Conservation (phyloP, 495 filamentous ascomycete species). For the Penicillium atrosanguineum region DNA sequence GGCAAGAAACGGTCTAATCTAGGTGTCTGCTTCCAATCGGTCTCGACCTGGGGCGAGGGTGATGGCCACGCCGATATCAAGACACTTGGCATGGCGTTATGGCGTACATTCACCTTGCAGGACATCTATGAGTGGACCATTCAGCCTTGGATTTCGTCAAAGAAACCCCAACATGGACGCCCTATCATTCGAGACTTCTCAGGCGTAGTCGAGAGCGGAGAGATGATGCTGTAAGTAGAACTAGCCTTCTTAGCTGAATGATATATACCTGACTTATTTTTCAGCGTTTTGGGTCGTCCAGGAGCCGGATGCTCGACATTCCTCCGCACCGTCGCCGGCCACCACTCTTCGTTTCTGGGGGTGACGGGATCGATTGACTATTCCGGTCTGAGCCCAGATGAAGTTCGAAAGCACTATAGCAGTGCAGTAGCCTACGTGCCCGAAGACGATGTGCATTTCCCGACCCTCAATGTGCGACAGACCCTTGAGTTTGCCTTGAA, state of each 20-base stretch:
- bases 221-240: conserved; percentile 61
- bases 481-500: conserved; percentile 79
- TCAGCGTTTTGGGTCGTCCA: conserved; percentile 71
- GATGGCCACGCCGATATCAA: conserved; percentile 31
- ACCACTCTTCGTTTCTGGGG: conserved; percentile 71
- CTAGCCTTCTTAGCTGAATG: not conserved
- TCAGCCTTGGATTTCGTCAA: conserved; percentile 30
- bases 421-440: conserved; percentile 81
- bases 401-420: conserved; percentile 64
- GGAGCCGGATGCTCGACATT: conserved; percentile 88
- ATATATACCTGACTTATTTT: not conserved
- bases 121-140: conserved; percentile 42
- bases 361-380: conserved; percentile 79
- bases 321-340: conserved; percentile 77
- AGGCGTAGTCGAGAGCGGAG: conserved; percentile 65
- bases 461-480: conserved; percentile 78
- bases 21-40: conserved; percentile 35
- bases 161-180: conserved; percentile 31
- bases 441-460: conserved; percentile 80
- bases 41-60: conserved; percentile 39
- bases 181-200: conserved; percentile 56
- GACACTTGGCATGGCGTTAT: conserved; percentile 33
- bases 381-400: conserved; percentile 62
- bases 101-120: conserved; percentile 35
- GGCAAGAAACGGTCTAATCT: conserved; percentile 34